Evolutionary conservation across 179 eudicot genomes (phyloP).

Genomic region (Beta corolliflora): DNA sequence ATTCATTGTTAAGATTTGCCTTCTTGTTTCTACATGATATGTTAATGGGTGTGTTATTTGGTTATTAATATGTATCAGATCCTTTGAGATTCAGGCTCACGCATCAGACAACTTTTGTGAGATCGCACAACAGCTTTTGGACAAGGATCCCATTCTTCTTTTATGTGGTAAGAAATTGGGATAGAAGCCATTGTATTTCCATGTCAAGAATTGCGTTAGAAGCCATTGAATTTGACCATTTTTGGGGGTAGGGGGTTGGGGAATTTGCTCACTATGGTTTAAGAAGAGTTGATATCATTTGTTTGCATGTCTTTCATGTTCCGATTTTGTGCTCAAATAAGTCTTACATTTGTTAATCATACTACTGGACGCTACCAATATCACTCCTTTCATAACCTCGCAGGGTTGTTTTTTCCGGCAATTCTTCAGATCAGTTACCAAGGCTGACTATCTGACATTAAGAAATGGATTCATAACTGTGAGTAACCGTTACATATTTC

Average conservation of each 20-base stretch:
- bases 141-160: slow-evolving; percentile 75
- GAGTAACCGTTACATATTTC: slow-evolving; percentile 31
- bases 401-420: slow-evolving; percentile 95
- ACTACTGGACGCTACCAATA: background rate
- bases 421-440: slow-evolving; percentile 78
- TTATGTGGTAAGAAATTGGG: slow-evolving; percentile 55
- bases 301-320: background rate
- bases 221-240: background rate
- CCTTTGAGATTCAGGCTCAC: slow-evolving; percentile 83
- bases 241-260: background rate
- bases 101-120: slow-evolving; percentile 92
- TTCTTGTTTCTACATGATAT: background rate
- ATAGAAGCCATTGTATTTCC: background rate
- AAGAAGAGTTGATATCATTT: background rate
- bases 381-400: slow-evolving; percentile 8
- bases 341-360: background rate
- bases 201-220: slow-evolving; percentile 23
- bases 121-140: slow-evolving; percentile 82
- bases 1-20: background rate
- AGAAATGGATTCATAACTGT: slow-evolving; percentile 89
- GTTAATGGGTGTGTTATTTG: slow-evolving; percentile 5
- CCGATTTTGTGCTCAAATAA: background rate
- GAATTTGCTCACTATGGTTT: background rate
- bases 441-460: slow-evolving; percentile 81
- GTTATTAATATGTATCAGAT: slow-evolving; percentile 34